Conservation (phyloP, 305 asterid species). For the Coffea humblotiana region DNA sequence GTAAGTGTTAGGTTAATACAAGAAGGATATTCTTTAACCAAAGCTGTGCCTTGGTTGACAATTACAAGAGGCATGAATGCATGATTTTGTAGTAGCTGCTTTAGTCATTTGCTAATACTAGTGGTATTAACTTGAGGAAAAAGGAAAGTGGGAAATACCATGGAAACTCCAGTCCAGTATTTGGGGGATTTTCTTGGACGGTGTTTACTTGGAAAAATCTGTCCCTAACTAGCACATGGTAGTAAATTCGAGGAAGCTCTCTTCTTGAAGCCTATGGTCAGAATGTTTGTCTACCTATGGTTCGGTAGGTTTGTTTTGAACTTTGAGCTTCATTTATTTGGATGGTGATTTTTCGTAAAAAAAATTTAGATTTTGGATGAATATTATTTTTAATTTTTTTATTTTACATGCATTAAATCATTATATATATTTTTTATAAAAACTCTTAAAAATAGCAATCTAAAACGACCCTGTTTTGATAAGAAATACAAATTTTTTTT, state of each 20-base stretch:
- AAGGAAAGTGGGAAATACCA: neutral
- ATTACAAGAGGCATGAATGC: neutral
- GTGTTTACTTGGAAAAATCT: constrained; percentile 9
- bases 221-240: no score
- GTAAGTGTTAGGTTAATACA: neutral
- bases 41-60: neutral
- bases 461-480: no score
- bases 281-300: neutral
- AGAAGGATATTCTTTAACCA: neutral
- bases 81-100: neutral
- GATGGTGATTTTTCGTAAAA: no score
- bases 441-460: no score
- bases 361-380: no score
- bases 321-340: neutral
- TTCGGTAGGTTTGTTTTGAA: neutral
- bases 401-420: no score
- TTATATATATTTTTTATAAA: no score
- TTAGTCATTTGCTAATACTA: neutral
- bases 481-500: no score
- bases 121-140: neutral
- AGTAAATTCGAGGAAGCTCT: constrained; percentile 2
- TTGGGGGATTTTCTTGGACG: neutral
- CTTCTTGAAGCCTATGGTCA: neutral
- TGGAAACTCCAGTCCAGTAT: neutral
- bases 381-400: no score